A percentile compares a stretch with the other conserved stretches of the same genome.
Conservation (phyloP, 805 yeast genomes). For the Teunomyces aglyptinius region DNA sequence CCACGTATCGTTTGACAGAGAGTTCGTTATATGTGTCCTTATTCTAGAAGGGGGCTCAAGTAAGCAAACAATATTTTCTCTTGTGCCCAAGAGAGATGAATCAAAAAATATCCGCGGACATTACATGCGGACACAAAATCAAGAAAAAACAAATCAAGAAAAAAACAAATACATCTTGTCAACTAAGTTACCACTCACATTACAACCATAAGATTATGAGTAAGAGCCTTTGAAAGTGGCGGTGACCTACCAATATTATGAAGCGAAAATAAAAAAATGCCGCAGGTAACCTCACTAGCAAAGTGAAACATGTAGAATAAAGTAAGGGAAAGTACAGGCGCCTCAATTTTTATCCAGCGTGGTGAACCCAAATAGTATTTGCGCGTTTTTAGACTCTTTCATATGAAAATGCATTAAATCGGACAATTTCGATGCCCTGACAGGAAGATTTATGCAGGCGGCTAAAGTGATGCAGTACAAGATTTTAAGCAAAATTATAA, state of each 20-base stretch:
- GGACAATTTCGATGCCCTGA: slow-evolving; percentile 4
- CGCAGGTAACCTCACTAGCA: not conserved
- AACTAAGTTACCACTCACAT: not conserved
- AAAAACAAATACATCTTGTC: not conserved
- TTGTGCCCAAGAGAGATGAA: not conserved
- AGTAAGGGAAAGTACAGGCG: not conserved
- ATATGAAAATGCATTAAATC: slow-evolving; percentile 1
- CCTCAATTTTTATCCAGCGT: not conserved
- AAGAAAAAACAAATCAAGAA: not conserved
- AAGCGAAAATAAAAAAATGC: not conserved
- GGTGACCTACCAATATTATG: not conserved
- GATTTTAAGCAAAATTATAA: not conserved
- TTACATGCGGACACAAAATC: not conserved
- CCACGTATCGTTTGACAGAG: not conserved
- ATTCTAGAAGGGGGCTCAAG: not conserved
- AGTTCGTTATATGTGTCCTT: not conserved
- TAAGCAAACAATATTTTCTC: not conserved
- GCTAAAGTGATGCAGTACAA: not conserved
- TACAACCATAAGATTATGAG: not conserved
- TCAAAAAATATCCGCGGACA: not conserved
- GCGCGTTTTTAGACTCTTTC: slow-evolving; percentile 1
- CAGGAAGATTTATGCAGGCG: slow-evolving; percentile 1
- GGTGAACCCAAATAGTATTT: not conserved
- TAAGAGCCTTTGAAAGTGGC: not conserved
- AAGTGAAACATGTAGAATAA: not conserved